Base-by-base conservation (phyloP, 2,329 filamentous ascomycete genomes). In the Torrubiella hemipterigena region DNA sequence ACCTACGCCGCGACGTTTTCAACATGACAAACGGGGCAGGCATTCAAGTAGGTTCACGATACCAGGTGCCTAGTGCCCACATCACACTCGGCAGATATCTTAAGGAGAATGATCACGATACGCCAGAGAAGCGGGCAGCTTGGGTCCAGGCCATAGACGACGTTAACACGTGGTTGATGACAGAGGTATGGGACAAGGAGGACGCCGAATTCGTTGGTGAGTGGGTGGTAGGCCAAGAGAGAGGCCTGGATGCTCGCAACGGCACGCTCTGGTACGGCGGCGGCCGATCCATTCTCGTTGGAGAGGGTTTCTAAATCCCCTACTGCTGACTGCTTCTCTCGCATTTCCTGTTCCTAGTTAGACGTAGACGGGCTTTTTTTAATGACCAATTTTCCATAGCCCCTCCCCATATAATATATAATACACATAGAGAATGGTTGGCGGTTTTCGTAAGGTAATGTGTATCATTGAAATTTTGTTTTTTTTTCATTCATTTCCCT, bases 221-320 rank as follows among this genome's bases (percentile, higher is more conserved):
- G 48, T 95, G 89, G 86, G 60, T 81, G 16, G 76, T 95, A n/a
- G 87, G 89, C 0, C 73, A 93, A 44, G 85, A 89, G 51, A 79
- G 66, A 44, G 87, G 87, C 0, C 56, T 95, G 33, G 81, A 89
- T 46, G 75, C 74, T 36, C 71, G 83, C 27, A 73, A 69, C 40
- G 89, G 89, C 0, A 64, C 67, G 6, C 56, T 94, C 27, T 96
- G 87, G 86, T 95, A 94, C 58, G 89, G 81, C 21, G 82, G 77
- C 17, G 87, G 87, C 1, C 69, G 81, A 40, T 80, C 74, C 4
- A 65, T 93, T 37, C 58, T 66, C 47, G 32, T 66, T 13, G 74
- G 74, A 13, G 73, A 77, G 50, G 74, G 74, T 0, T 78, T 76
- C 47, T 77, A 51, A 40, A 42, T 16, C 24, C 8, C 11, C 16